A percentile compares a stretch with the other conserved stretches of the same genome.
phyloP scores from a whole-genome alignment of 1,284 basidiomycete genomes.

The Trichosporon sp. region DNA sequence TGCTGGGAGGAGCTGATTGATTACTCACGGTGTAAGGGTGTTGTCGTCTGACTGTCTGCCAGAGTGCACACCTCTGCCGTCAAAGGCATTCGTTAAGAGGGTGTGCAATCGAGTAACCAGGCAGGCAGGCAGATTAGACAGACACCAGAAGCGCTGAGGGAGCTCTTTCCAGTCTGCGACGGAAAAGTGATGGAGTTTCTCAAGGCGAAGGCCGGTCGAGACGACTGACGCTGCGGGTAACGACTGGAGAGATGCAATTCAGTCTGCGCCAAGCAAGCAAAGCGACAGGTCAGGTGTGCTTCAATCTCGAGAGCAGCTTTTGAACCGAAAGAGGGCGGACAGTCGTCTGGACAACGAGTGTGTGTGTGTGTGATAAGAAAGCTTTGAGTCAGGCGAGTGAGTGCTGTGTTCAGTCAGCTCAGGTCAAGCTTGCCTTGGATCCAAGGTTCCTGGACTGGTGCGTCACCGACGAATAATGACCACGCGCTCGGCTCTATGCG shows the following conservation, averaged over 20 bases:
- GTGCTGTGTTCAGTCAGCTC: no score
- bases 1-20: background rate
- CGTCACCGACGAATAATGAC: background rate
- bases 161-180: background rate
- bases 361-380: background rate
- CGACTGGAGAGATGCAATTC: background rate
- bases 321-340: background rate
- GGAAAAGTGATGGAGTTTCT: background rate
- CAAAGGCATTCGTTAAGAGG: conserved; percentile 15
- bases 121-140: background rate
- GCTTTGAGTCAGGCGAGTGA: background rate
- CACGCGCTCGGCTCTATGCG: background rate
- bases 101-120: background rate
- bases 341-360: background rate
- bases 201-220: background rate
- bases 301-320: background rate
- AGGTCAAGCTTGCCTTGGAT: no score
- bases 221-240: background rate
- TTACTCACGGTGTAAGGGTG: conserved; percentile 20
- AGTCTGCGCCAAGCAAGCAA: background rate
- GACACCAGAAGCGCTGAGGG: background rate
- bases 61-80: conserved; percentile 15
- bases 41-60: conserved; percentile 21
- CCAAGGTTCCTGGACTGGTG: background rate
- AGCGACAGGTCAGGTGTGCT: background rate